Evolutionary conservation across 192 early-diverging fungal genomes (phyloP), one percentile per base, ranked within the genome.

Genomic region (Rhizoclosmatium globosum): DNA sequence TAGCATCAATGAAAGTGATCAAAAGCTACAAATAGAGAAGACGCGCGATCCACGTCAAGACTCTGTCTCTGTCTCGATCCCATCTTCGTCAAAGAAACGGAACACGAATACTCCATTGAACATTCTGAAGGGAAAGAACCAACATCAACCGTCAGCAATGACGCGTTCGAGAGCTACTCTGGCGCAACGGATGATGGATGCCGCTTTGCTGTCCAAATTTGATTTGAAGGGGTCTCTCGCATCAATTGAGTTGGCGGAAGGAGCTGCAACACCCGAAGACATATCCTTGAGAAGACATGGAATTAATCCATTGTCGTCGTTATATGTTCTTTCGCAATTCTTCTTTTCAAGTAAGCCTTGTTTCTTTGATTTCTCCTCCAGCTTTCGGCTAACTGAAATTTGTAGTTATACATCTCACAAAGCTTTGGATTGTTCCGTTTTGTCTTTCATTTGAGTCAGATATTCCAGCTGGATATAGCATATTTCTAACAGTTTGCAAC

Each of bases 401-500:
- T 13, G 6, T 53, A 53, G 50, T 79, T 2, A 71, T 79, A 47
- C 38, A 73, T 19, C 42, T 83, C 15, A 39, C 38, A 17, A 44
- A 17, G 6, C 3, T 76, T 15, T 60, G 69, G 47, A 4, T 75
- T n/a, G 23, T 68, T 9, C 79, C 71, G 3, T 68, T 83, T 47
- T 62, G 39, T 21, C 11, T 81, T 9, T n/a, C 53, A 43, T 74
- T 78, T 64, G 71, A 47, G 2, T 39, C 65, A 7, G 41, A 23
- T 45, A n/a, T 62, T 19, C 68, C 71, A n/a, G 3, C 11, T 15
- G 6, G 31, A 3, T 56, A 77, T 71, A 80, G 64, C 42, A 31
- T 47, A 2, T 2, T 64, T 41, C 47, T 60, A 3, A 64, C 69
- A 13, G 6, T 47, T 43, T 21, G 68, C 9, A 71, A 57, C 58